A percentile compares a stretch with the other conserved stretches of the same genome.
phyloP scores from a whole-genome alignment of 495 filamentous ascomycete species.

The Astrocystis sublimbata region DNA sequence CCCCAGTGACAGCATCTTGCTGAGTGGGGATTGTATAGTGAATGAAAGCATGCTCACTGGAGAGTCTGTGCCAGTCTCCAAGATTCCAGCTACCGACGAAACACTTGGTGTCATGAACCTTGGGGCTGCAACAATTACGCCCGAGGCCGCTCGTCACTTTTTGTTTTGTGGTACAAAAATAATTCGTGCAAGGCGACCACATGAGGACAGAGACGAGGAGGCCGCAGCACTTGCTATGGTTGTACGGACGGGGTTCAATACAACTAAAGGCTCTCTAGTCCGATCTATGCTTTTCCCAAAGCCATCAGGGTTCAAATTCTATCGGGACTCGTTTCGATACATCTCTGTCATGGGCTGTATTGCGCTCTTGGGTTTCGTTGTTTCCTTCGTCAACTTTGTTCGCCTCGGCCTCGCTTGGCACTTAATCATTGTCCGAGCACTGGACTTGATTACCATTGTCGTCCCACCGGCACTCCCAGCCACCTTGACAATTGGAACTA shows the following conservation, averaged over 20 bases:
- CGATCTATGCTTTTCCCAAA: conserved; percentile 99
- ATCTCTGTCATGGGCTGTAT: conserved; percentile 96
- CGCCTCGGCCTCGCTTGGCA: conserved; percentile 79
- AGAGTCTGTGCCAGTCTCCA: conserved; percentile 97
- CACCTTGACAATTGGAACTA: conserved; percentile 93
- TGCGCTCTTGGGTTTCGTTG: conserved; percentile 82
- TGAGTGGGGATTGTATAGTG: conserved; percentile 96
- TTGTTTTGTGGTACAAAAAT: conserved; percentile 96
- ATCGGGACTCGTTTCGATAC: conserved; percentile 95
- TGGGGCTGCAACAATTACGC: conserved; percentile 72
- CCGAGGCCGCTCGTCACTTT: conserved; percentile 81
- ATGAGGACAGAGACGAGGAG: conserved; percentile 79
- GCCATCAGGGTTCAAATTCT: conserved; percentile 97
- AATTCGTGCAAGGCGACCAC: conserved; percentile 83
- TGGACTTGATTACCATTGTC: conserved; percentile 97
- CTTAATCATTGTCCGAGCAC: conserved; percentile 83
- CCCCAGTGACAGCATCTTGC: conserved; percentile 87
- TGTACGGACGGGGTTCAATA: conserved; percentile 92
- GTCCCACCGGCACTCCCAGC: conserved; percentile 97
- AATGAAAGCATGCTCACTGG: conserved; percentile 99
- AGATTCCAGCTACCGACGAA: conserved; percentile 81
- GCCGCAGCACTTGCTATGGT: conserved; percentile 90
- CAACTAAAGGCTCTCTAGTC: conserved; percentile 93
- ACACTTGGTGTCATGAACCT: conserved; percentile 73
- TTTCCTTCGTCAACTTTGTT: conserved; percentile 91